Percentiles rank a stretch among this genome's conserved stretches.
Conservation (phyloP, 192 early-diverging fungal genomes). For the Linnemannia zychae region DNA sequence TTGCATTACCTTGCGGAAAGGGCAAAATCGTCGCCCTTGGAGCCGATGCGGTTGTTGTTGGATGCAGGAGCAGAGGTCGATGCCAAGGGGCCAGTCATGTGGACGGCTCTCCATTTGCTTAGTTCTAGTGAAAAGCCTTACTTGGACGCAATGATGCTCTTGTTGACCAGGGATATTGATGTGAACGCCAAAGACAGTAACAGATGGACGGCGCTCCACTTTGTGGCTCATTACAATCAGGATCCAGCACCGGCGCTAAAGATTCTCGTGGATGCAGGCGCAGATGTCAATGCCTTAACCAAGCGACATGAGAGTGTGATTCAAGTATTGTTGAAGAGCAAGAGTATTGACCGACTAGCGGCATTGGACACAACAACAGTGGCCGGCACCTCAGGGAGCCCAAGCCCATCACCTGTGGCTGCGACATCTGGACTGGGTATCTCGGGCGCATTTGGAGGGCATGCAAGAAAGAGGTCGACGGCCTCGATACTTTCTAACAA, state of each 20-base stretch:
- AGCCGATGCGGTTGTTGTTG: slow-evolving; percentile 44
- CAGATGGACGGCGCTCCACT: slow-evolving; percentile 51
- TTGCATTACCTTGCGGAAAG: slow-evolving; percentile 49
- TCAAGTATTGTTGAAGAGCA: slow-evolving; percentile 51
- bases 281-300: slow-evolving; percentile 50
- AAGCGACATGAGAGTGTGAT: slow-evolving; percentile 45
- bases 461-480: slow-evolving; percentile 31
- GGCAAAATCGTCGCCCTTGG: slow-evolving; percentile 43
- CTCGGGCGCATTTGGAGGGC: slow-evolving; percentile 29
- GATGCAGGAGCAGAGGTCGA: slow-evolving; percentile 52
- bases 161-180: slow-evolving; percentile 44
- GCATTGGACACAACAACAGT: slow-evolving; percentile 21
- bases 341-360: slow-evolving; percentile 53
- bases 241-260: slow-evolving; percentile 54
- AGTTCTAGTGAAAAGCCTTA: slow-evolving; percentile 43
- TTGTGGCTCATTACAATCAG: slow-evolving; percentile 55
- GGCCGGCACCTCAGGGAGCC: not conserved
- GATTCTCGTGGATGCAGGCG: slow-evolving; percentile 55
- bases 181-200: slow-evolving; percentile 53
- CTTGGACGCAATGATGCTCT: slow-evolving; percentile 51
- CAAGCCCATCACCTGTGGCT: not conserved
- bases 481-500: slow-evolving; percentile 24
- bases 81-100: slow-evolving; percentile 55
- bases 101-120: slow-evolving; percentile 50
- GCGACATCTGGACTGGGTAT: slow-evolving; percentile 25